Evolutionary conservation across 768 basidiomycete species (phyloP), one percentile per base, ranked within the genome.

Genomic region (Lactarius psammicola): DNA sequence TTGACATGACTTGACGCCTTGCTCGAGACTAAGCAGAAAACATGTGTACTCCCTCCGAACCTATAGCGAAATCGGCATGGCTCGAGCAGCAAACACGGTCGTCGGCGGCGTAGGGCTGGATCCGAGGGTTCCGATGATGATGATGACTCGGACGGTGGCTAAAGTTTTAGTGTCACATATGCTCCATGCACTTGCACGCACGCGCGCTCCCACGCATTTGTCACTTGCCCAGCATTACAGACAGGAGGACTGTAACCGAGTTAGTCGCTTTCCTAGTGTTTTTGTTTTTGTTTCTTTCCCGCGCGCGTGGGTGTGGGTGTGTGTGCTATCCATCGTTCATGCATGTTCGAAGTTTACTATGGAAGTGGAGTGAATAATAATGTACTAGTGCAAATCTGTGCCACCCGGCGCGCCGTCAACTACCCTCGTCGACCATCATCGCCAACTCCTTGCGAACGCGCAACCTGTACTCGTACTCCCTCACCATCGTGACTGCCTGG

Each of bases 1-100:
- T 56, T 53, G 62, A 56, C 46, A 65, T 60, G 61, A 30, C 54
- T 20, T 54, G 31, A 49, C 60, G 62, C 63, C 64, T 62, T 73
- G 71, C 64, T 54, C 72, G 60, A 65, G 40, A 63, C 62, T 49
- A 70, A 74, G 62, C 69, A 46, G 44, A 67, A 63, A 59, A 49
- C 28, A 49, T 61, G 46, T 34, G 46, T 23, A 4, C 30, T 28
- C 28, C 23, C 31, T 1, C 20, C 20, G 15, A 15, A 38, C 28
- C 20, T 64, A 31, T 70, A 92, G 92, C 89, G 91, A 68, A 92
- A 92, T 76, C 87, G 92, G 64, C 87, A 93, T 74, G 88, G 88
- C 31, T 83, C 87, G 59, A 82, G 81, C 68, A 91, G 81, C 68
- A 91, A 87, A 76, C 76, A 78, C 40, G 85, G 80, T 65, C 80